Evolutionary conservation across 495 filamentous ascomycete species (phyloP).

Genomic region (Podospora pseudopauciseta): DNA sequence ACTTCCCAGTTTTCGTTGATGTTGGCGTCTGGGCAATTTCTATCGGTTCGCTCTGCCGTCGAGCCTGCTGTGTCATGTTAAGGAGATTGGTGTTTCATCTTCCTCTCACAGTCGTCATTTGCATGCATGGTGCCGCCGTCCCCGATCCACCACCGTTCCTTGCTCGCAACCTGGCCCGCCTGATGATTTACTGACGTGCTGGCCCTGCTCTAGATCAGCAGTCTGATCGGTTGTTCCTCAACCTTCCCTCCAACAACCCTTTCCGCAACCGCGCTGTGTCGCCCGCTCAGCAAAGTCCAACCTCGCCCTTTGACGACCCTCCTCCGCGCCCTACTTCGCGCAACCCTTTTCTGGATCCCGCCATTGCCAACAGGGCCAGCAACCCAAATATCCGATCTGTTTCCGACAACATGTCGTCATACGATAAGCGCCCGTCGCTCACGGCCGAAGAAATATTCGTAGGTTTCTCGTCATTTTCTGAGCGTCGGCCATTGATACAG

Average conservation of each 20-base stretch:
- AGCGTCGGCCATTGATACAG: not conserved
- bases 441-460: conserved; percentile 88
- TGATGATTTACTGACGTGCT: conserved; percentile 33
- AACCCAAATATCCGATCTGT: conserved; percentile 36
- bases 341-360: conserved; percentile 87
- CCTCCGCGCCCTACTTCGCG: conserved; percentile 71
- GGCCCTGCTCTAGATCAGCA: conserved; percentile 34
- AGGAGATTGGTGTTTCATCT: conserved; percentile 51
- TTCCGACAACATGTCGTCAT: conserved; percentile 56
- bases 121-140: conserved; percentile 39
- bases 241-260: conserved; percentile 92
- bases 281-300: conserved; percentile 49
- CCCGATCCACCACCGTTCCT: conserved; percentile 26
- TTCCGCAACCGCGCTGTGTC: conserved; percentile 88
- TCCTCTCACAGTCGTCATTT: conserved; percentile 43
- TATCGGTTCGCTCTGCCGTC: conserved; percentile 36
- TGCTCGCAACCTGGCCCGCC: conserved; percentile 9
- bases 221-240: conserved; percentile 54
- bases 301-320: conserved; percentile 52
- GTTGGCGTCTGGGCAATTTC: conserved; percentile 23
- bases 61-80: conserved; percentile 48
- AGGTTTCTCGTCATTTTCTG: conserved; percentile 41
- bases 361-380: conserved; percentile 51
- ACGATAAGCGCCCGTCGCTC: conserved; percentile 49
- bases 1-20: conserved; percentile 33